These are phyloP conservation scores for Podospora pseudocomata DNA, from an alignment of 495 filamentous ascomycete species.

Conservation along the genomic window DNA sequence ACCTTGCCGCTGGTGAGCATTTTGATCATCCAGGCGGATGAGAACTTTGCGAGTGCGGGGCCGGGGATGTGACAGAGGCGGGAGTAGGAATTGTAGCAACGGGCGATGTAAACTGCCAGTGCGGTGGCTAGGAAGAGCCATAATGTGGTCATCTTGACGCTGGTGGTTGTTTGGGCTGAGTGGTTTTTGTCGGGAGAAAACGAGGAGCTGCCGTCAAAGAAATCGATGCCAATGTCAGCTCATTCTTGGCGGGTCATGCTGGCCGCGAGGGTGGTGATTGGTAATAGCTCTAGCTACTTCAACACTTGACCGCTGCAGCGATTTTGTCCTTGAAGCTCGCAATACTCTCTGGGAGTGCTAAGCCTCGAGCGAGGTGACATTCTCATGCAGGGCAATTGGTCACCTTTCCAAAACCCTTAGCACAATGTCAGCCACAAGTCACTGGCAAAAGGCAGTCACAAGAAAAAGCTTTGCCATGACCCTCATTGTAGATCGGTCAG, in stretches of 20 bases:
- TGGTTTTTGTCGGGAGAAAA: neutral
- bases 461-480: too few relatives aligned
- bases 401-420: too few relatives aligned
- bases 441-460: too few relatives aligned
- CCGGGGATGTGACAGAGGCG: slow-evolving; percentile 28
- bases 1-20: slow-evolving; percentile 20
- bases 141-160: neutral
- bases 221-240: neutral
- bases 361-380: neutral
- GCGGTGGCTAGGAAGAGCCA: neutral
- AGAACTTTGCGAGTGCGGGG: slow-evolving; percentile 21
- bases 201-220: neutral
- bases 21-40: slow-evolving; percentile 24
- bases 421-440: too few relatives aligned
- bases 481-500: too few relatives aligned
- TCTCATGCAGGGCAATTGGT: too few relatives aligned
- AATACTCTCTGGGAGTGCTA: neutral
- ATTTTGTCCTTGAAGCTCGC: neutral
- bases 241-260: neutral
- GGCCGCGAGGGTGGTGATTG: neutral
- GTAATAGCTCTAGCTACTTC: neutral
- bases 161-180: neutral
- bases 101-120: neutral
- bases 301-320: neutral
- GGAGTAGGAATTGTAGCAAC: slow-evolving; percentile 16